Evolutionary conservation across 495 filamentous ascomycete species (phyloP).

Genomic region (Bathelium albidoporum): DNA sequence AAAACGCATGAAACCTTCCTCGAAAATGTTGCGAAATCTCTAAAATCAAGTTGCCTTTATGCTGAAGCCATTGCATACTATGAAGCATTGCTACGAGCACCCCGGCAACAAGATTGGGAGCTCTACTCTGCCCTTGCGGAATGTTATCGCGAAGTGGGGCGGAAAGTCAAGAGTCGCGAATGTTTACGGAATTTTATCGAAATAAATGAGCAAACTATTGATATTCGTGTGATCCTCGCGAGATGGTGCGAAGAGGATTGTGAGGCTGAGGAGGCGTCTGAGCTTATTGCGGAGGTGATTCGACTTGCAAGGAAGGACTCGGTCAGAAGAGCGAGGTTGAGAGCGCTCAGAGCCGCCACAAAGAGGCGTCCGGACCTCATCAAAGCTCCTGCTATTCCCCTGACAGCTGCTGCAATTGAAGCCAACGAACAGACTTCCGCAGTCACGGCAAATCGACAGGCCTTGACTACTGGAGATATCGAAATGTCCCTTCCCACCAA

Average conservation of each 20-base stretch:
- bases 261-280: conserved; percentile 60
- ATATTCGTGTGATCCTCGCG: conserved; percentile 64
- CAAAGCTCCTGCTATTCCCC: background rate
- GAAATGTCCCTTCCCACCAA: conserved; percentile 7
- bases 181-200: conserved; percentile 63
- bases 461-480: background rate
- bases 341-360: background rate
- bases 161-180: conserved; percentile 58
- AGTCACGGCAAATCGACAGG: background rate
- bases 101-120: conserved; percentile 48
- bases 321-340: conserved; percentile 8
- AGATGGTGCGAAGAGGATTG: conserved; percentile 66
- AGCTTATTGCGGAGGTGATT: conserved; percentile 63
- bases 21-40: conserved; percentile 55
- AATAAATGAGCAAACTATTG: conserved; percentile 54
- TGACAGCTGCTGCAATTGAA: background rate
- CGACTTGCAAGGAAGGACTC: conserved; percentile 38
- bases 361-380: background rate
- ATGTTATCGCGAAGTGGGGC: conserved; percentile 56
- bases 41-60: conserved; percentile 47
- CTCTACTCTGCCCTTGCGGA: conserved; percentile 61
- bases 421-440: background rate
- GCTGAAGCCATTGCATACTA: conserved; percentile 67
- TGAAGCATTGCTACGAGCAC: conserved; percentile 48
- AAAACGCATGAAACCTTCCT: conserved; percentile 66